phyloP scores from a whole-genome alignment of 2,329 filamentous ascomycete genomes.

The Fusarium verrucosum region DNA sequence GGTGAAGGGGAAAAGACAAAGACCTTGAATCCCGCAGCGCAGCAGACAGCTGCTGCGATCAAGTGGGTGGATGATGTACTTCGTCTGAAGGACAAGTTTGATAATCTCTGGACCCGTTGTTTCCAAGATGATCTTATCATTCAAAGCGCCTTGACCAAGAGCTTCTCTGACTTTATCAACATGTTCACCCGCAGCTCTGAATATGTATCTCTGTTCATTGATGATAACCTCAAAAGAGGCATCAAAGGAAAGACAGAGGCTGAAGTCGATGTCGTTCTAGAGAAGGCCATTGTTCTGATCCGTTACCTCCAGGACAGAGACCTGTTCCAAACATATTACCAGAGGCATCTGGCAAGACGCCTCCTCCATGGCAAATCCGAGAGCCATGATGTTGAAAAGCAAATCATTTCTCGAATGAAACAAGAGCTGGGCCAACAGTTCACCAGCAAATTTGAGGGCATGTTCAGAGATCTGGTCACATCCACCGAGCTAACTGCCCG shows the following conservation, averaged over 20 bases:
- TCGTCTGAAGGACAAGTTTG: slow-evolving; percentile 86
- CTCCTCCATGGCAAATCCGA: slow-evolving; percentile 89
- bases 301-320: slow-evolving; percentile 93
- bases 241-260: slow-evolving; percentile 91
- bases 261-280: slow-evolving; percentile 84
- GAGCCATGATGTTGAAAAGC: slow-evolving; percentile 90
- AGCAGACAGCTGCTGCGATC: slow-evolving; percentile 86
- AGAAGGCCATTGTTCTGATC: slow-evolving; percentile 88
- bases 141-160: slow-evolving; percentile 83
- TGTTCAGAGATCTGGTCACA: slow-evolving; percentile 96
- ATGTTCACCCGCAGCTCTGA: slow-evolving; percentile 86
- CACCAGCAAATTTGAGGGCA: slow-evolving; percentile 90
- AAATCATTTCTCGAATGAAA: slow-evolving; percentile 98
- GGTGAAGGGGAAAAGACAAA: slow-evolving; percentile 54
- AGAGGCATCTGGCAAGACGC: slow-evolving; percentile 91
- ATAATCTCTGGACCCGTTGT: slow-evolving; percentile 76
- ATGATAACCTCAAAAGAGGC: slow-evolving; percentile 93
- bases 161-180: slow-evolving; percentile 94
- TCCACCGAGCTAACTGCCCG: slow-evolving; percentile 82
- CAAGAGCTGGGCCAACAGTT: slow-evolving; percentile 94
- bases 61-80: slow-evolving; percentile 96
- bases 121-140: slow-evolving; percentile 80
- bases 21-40: slow-evolving; percentile 64
- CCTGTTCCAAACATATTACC: slow-evolving; percentile 96
- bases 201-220: slow-evolving; percentile 94